Percentiles rank a stretch among this genome's conserved stretches.
phyloP scores from a whole-genome alignment of 2,329 filamentous ascomycete genomes.

The Colletotrichum sidae region DNA sequence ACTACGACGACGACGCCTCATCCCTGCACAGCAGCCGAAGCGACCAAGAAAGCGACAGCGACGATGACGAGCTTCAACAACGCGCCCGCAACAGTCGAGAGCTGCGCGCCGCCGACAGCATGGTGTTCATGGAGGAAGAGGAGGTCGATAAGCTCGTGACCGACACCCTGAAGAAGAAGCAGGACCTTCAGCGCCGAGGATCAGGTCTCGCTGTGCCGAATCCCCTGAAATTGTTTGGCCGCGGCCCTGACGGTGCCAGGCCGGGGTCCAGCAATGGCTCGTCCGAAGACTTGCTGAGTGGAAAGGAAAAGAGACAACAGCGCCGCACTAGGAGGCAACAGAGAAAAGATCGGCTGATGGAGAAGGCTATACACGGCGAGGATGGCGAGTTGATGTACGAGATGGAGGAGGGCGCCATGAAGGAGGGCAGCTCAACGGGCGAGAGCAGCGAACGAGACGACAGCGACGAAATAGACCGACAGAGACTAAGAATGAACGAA shows the following conservation, averaged over 20 bases:
- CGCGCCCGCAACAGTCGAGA: constrained; percentile 77
- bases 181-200: constrained; percentile 62
- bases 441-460: constrained; percentile 71
- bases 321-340: constrained; percentile 63
- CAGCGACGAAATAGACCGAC: constrained; percentile 69
- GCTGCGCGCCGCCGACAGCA: constrained; percentile 75
- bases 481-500: constrained; percentile 60
- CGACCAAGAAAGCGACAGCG: constrained; percentile 81
- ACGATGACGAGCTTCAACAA: constrained; percentile 77
- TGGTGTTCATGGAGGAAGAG: constrained; percentile 81
- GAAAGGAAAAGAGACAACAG: constrained; percentile 63
- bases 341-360: constrained; percentile 64
- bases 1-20: constrained; percentile 76
- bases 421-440: constrained; percentile 73
- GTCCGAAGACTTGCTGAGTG: constrained; percentile 59
- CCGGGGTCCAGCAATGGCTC: constrained; percentile 53
- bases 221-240: constrained; percentile 58
- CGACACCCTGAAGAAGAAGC: constrained; percentile 59
- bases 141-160: constrained; percentile 72
- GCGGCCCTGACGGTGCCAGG: constrained; percentile 44
- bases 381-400: constrained; percentile 86
- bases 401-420: constrained; percentile 85
- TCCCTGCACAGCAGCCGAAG: constrained; percentile 74
- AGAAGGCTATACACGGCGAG: constrained; percentile 70
- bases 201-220: constrained; percentile 64